A percentile compares a stretch with the other conserved stretches of the same genome.
phyloP scores from a whole-genome alignment of 176 grass and related monocot species.

The Saccharum spontaneum region DNA sequence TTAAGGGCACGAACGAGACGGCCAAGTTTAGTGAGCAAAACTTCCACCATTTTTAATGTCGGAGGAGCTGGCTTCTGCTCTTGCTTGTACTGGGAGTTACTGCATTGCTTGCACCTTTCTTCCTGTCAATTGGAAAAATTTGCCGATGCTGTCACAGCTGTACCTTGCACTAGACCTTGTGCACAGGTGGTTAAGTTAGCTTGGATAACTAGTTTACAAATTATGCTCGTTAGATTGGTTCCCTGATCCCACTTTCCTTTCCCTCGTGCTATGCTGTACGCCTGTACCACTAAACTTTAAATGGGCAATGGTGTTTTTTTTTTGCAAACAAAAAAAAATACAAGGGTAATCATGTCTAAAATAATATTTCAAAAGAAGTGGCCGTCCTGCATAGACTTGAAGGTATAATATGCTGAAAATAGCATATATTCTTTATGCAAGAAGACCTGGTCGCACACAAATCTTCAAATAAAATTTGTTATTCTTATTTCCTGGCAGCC shows the following conservation, averaged over 20 bases:
- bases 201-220: neutral
- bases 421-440: neutral
- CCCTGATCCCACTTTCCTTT: neutral
- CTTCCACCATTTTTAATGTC: conserved; percentile 9
- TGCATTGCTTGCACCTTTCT: neutral
- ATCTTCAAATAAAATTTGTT: neutral
- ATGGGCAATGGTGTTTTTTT: neutral
- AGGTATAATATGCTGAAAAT: neutral
- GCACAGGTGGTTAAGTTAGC: neutral
- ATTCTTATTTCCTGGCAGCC: neutral
- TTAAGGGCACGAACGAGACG: neutral
- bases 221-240: neutral
- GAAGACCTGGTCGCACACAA: neutral
- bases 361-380: neutral
- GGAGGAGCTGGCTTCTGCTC: conserved; percentile 18
- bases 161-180: neutral
- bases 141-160: neutral
- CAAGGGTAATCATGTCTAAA: neutral
- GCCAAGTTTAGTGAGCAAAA: neutral
- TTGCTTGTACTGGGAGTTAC: conserved; percentile 16
- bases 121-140: neutral
- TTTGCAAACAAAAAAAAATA: neutral
- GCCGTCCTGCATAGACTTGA: neutral
- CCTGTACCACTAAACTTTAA: neutral
- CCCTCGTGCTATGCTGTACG: too few species aligned